phyloP scores from a whole-genome alignment of 192 early-diverging fungal species.

The Coemansia sp. region DNA sequence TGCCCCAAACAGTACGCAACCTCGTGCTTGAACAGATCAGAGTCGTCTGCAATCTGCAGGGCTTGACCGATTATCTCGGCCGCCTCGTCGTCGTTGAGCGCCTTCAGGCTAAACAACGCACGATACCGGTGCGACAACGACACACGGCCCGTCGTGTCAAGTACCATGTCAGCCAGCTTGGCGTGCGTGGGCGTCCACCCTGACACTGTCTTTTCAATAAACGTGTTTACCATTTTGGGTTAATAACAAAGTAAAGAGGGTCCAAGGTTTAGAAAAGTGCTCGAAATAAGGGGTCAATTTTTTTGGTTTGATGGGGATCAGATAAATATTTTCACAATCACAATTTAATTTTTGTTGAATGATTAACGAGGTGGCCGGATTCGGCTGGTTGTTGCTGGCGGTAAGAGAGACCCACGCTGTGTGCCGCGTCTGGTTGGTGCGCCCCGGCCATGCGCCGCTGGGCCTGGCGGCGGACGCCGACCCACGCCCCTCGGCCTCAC shows the following conservation, averaged over 20 bases:
- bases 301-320: background rate
- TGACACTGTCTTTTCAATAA: conserved; percentile 30
- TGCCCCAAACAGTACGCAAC: conserved; percentile 95
- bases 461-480: conserved; percentile 15
- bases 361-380: conserved; percentile 19
- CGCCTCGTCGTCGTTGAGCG: conserved; percentile 64
- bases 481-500: conserved; percentile 9
- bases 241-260: conserved; percentile 2
- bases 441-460: conserved; percentile 4
- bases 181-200: conserved; percentile 57
- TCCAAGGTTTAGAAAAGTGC: background rate
- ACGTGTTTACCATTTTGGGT: conserved; percentile 49
- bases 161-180: conserved; percentile 62
- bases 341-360: background rate
- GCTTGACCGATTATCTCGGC: conserved; percentile 82
- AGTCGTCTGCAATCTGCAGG: conserved; percentile 71
- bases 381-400: conserved; percentile 19
- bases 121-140: conserved; percentile 87
- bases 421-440: conserved; percentile 4
- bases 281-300: background rate
- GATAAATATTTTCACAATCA: background rate
- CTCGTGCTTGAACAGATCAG: conserved; percentile 92
- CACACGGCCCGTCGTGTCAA: conserved; percentile 58
- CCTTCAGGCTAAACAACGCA: conserved; percentile 89
- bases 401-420: conserved; percentile 15